These are phyloP conservation scores for Lumnitzera racemosa DNA, from an alignment of 345 rosid genomes.

Conservation along the genomic window DNA sequence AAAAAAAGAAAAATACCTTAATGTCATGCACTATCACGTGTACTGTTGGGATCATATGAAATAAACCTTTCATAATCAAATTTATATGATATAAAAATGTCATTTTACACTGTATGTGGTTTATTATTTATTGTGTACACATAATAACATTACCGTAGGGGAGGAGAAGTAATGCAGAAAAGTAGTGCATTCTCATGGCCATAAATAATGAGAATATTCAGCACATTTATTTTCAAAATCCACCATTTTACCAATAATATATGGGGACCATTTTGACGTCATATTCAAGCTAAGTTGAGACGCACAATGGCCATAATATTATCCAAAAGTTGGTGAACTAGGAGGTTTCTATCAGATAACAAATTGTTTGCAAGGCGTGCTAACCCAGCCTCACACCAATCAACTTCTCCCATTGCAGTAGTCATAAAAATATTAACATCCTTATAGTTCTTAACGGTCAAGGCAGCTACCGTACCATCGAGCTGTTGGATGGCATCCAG, in stretches of 20 bases:
- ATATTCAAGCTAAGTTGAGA: not conserved
- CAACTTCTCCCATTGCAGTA: constrained; percentile 33
- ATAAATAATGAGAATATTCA: too few relatives aligned
- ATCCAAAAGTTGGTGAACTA: constrained; percentile 33
- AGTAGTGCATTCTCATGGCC: too few relatives aligned
- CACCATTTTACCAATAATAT: not conserved
- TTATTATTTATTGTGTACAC: too few relatives aligned
- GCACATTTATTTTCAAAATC: too few relatives aligned
- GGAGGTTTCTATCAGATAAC: constrained; percentile 25
- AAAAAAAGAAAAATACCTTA: too few relatives aligned
- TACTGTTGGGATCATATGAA: too few relatives aligned
- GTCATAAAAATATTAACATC: constrained; percentile 39
- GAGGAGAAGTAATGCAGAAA: too few relatives aligned
- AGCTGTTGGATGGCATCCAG: constrained; percentile 52
- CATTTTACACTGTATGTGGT: too few relatives aligned
- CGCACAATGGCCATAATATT: constrained; percentile 33
- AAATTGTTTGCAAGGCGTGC: constrained; percentile 13
- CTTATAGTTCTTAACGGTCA: constrained; percentile 22
- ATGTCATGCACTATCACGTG: too few relatives aligned
- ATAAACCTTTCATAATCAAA: too few relatives aligned
- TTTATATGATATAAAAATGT: too few relatives aligned
- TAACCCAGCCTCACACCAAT: constrained; percentile 32
- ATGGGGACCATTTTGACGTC: not conserved
- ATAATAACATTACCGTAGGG: too few relatives aligned
- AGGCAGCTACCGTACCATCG: constrained; percentile 46